A percentile compares a stretch with the other conserved stretches of the same genome.
phyloP scores from a whole-genome alignment of 495 filamentous ascomycete species.

The Trichoderma erinaceum region DNA sequence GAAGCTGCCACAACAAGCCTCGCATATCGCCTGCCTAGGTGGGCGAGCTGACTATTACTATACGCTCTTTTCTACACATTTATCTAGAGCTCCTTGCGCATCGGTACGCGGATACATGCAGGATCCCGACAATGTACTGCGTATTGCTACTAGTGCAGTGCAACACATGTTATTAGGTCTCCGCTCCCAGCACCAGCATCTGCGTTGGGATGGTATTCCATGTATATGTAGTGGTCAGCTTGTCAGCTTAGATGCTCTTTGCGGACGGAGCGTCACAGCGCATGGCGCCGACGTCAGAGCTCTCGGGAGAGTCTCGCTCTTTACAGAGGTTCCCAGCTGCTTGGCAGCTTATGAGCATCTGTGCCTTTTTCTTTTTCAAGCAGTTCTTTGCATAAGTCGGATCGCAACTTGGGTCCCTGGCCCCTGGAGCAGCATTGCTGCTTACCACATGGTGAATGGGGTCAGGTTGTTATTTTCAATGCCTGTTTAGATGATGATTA shows the following conservation, averaged over 20 bases:
- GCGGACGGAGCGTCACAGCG: neutral
- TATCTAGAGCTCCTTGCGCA: neutral
- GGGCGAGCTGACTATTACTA: neutral
- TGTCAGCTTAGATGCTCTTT: neutral
- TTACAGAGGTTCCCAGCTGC: neutral
- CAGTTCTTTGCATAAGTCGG: neutral
- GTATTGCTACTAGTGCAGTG: too few species aligned
- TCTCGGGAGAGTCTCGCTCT: neutral
- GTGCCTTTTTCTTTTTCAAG: neutral
- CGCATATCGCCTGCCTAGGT: neutral
- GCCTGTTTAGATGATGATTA: neutral
- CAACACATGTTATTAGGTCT: neutral
- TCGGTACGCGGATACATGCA: neutral
- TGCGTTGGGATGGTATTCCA: neutral
- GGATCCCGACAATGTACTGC: neutral
- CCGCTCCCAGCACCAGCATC: neutral
- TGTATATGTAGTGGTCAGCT: neutral
- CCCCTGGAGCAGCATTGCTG: neutral
- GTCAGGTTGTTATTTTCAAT: neutral
- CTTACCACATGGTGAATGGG: neutral
- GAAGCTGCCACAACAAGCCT: constrained; percentile 6
- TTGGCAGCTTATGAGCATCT: neutral
- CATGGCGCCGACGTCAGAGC: neutral
- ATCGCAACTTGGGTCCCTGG: neutral
- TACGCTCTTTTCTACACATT: neutral